phyloP scores from a whole-genome alignment of 345 rosid genomes.

The Dovyalis caffra region DNA sequence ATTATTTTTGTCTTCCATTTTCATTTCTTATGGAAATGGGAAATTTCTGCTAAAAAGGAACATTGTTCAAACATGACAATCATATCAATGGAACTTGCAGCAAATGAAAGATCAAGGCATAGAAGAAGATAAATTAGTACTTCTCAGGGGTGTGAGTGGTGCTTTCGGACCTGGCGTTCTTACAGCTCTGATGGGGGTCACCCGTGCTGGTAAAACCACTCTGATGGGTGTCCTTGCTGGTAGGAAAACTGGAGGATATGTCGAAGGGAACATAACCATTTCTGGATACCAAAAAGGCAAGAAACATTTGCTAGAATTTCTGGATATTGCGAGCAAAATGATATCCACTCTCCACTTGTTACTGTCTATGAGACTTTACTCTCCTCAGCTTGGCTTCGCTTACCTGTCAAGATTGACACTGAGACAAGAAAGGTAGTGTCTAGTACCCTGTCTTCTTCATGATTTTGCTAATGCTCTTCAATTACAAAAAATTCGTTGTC shows the following conservation, averaged over 20 bases:
- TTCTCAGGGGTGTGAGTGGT: slow-evolving; percentile 70
- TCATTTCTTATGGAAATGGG: too few species aligned
- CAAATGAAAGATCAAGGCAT: slow-evolving; percentile 61
- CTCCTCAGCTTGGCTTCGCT: slow-evolving; percentile 74
- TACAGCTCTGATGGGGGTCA: slow-evolving; percentile 73
- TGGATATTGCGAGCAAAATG: slow-evolving; percentile 77
- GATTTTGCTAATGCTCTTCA: background rate
- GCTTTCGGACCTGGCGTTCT: too few species aligned
- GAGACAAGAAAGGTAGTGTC: slow-evolving; percentile 50
- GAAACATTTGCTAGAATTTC: slow-evolving; percentile 79
- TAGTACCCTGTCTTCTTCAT: too few species aligned
- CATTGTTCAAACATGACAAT: too few species aligned
- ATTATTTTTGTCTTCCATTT: too few species aligned
- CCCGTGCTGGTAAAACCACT: slow-evolving; percentile 86
- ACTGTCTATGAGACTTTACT: slow-evolving; percentile 71
- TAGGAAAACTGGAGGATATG: slow-evolving; percentile 76
- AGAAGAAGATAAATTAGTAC: slow-evolving; percentile 54
- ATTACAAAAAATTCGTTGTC: background rate
- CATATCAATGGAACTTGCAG: slow-evolving; percentile 21
- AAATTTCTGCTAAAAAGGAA: too few species aligned
- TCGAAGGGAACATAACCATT: slow-evolving; percentile 59
- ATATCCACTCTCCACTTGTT: slow-evolving; percentile 75
- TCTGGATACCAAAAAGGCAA: slow-evolving; percentile 79
- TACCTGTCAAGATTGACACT: slow-evolving; percentile 45
- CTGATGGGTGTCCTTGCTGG: slow-evolving; percentile 91